A percentile compares a stretch with the other conserved stretches of the same genome.
These are phyloP conservation scores for Xylariaceae sp. DNA, from an alignment of 2,329 filamentous ascomycete genomes.

Conservation along the genomic window DNA sequence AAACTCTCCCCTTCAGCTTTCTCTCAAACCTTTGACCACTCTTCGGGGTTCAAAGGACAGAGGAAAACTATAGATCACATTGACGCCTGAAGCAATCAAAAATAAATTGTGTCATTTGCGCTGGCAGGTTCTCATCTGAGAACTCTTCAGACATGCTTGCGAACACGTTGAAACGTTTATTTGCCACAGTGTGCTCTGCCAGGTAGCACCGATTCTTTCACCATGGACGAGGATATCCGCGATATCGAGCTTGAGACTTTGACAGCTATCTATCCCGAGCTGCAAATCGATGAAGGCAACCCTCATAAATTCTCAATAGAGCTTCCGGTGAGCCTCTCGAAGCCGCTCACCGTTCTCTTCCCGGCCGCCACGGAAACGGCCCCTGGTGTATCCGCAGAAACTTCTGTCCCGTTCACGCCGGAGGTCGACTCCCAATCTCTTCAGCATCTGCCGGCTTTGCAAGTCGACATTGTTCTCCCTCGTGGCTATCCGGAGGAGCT, in stretches of 20 bases:
- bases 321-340: constrained; percentile 52
- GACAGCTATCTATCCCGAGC: constrained; percentile 64
- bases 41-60: no score
- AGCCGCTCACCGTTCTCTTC: constrained; percentile 55
- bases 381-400: constrained; percentile 17
- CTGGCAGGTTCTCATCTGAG: background rate
- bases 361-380: constrained; percentile 42
- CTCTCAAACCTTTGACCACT: no score
- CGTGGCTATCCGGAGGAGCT: constrained; percentile 52
- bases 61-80: no score
- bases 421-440: constrained; percentile 44
- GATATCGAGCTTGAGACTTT: constrained; percentile 57
- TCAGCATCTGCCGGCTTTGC: constrained; percentile 55
- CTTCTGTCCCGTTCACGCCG: constrained; percentile 6
- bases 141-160: constrained; percentile 16
- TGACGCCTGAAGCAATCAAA: no score
- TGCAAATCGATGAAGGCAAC: constrained; percentile 42
- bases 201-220: constrained; percentile 24
- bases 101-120: no score
- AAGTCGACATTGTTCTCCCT: constrained; percentile 51
- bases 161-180: constrained; percentile 10
- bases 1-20: no score
- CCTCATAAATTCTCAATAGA: constrained; percentile 52
- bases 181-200: constrained; percentile 12
- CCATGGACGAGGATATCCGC: constrained; percentile 44